Percentiles rank a stretch among this genome's conserved stretches.
phyloP scores from a whole-genome alignment of 1,284 basidiomycete genomes.

The Spongispora temasekensis region DNA sequence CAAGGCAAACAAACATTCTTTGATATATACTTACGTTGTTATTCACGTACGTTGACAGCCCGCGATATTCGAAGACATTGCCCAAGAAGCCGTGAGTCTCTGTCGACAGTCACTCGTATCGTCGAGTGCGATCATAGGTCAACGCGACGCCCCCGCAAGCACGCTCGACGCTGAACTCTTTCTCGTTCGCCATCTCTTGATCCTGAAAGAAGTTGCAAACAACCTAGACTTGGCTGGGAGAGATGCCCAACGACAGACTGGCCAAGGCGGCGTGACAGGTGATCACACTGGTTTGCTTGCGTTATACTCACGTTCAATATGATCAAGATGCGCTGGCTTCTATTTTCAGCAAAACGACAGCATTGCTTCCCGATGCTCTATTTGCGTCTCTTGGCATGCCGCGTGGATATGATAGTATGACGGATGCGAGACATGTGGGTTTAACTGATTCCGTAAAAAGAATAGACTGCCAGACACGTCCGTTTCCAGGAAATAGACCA shows the following conservation, averaged over 20 bases:
- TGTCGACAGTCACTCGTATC: constrained; percentile 78
- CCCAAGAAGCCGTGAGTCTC: constrained; percentile 83
- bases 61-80: constrained; percentile 91
- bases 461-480: not conserved
- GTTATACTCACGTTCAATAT: constrained; percentile 14
- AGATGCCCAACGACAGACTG: constrained; percentile 38
- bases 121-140: constrained; percentile 65
- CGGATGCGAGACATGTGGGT: constrained; percentile 66
- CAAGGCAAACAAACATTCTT: constrained; percentile 70
- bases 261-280: constrained; percentile 58
- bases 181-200: constrained; percentile 85
- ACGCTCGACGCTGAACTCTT: constrained; percentile 77
- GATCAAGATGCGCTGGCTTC: constrained; percentile 71
- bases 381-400: constrained; percentile 68
- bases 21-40: not conserved
- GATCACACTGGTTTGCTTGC: constrained; percentile 13
- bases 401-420: constrained; percentile 54
- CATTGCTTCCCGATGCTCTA: constrained; percentile 67
- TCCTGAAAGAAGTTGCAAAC: constrained; percentile 85
- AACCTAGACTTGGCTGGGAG: constrained; percentile 67
- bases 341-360: constrained; percentile 72
- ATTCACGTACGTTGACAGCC: constrained; percentile 48
- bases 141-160: constrained; percentile 47
- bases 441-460: not conserved
- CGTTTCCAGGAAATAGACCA: constrained; percentile 73